phyloP scores from a whole-genome alignment of 768 basidiomycete genomes.

The Xerocomellus amylosporus region DNA sequence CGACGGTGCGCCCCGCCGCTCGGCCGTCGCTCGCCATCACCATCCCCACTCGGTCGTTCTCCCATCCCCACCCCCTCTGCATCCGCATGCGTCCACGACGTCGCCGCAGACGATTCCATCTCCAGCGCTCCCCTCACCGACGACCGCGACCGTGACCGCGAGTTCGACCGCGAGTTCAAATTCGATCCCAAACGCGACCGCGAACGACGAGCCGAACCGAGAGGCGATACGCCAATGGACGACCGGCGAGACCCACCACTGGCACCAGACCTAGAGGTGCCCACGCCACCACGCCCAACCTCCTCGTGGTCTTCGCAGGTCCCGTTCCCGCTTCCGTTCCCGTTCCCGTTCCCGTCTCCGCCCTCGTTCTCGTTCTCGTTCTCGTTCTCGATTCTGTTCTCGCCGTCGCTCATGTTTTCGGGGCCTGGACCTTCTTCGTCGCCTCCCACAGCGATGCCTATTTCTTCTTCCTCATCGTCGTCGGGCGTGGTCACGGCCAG shows the following conservation, averaged over 20 bases:
- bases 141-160: conserved; percentile 15
- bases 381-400: not conserved
- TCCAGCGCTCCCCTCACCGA: conserved; percentile 15
- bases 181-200: conserved; percentile 2
- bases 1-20: not conserved
- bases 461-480: conserved; percentile 1
- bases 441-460: not conserved
- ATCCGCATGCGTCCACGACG: conserved; percentile 29
- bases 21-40: conserved; percentile 4
- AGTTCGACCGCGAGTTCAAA: conserved; percentile 9
- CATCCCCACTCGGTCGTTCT: conserved; percentile 3
- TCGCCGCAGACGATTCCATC: conserved; percentile 25
- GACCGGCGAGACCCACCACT: not conserved
- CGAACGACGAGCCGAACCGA: not conserved
- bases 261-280: not conserved
- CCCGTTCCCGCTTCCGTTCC: not conserved
- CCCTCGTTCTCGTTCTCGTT: not conserved
- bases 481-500: conserved; percentile 15
- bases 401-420: not conserved
- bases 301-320: not conserved
- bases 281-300: not conserved
- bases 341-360: not conserved
- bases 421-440: not conserved
- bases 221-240: not conserved
- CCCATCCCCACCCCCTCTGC: not conserved